Base-by-base conservation (phyloP, 2,329 filamentous ascomycete species). In the Bipolaris oryzae region DNA sequence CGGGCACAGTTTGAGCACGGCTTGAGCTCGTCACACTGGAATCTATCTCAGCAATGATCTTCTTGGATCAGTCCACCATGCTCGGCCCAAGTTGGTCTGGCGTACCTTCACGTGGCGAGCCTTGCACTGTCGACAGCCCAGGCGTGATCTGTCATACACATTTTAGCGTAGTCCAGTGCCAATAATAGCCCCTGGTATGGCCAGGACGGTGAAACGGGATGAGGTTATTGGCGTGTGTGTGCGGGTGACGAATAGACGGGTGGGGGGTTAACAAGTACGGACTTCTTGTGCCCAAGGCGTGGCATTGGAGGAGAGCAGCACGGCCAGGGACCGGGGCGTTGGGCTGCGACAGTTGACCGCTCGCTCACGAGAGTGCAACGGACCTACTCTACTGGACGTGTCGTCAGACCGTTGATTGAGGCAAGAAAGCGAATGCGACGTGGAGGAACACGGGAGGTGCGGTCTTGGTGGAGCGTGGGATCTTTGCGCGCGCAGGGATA, bases 271-370 rank as follows among this genome's bases (percentile, higher is more conserved):
- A 23, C 37, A 39, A 33, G 44, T 53, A 58, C 48, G 62, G 68
- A 74, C 67, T 76, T 76, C 52, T 76, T 76, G 55, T 76, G 74
- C 28, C 73, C 74, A 49, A 75, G 57, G 46, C 74, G 70, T 41
- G 74, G 71, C 73, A 76, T 76, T 61, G 61, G 54, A 25, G 25
- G 25, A 33, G 43, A 38, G 43, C 37, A 45, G 23, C 25, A n/a
- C 48, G 48, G 50, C 39, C 57, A 41, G 55, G 56, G 41, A 46
- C 53, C 48, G 54, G 35, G 35, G 50, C 42, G 34, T 37, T 45
- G 44, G 53, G 55, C 60, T 59, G 58, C 48, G 37, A 57, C 54
- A 46, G 48, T 62, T 54, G 38, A 46, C 62, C 54, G 33, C 42
- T 18, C 20, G 50, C 34, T 31, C 18, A 49, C 42, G 34, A 23